Evolutionary conservation across 805 yeast species (phyloP).

Genomic region (Schwanniomyces sp.): DNA sequence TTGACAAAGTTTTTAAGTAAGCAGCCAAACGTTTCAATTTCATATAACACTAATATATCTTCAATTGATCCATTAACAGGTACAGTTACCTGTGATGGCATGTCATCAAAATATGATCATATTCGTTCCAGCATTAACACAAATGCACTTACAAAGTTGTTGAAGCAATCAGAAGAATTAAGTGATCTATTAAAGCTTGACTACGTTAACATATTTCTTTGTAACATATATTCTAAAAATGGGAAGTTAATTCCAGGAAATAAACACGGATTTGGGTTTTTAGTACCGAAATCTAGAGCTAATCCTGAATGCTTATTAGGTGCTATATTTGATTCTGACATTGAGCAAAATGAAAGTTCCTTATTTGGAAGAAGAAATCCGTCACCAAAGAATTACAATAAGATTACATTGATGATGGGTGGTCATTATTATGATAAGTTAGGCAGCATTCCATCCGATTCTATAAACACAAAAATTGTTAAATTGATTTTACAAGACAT

Average conservation of each 20-base stretch:
- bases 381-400: conserved; percentile 47
- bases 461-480: conserved; percentile 23
- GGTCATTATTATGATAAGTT: conserved; percentile 55
- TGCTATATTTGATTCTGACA: conserved; percentile 86
- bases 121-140: conserved; percentile 60
- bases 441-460: conserved; percentile 28
- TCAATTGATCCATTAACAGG: conserved; percentile 17
- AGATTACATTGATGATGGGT: conserved; percentile 88
- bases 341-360: conserved; percentile 40
- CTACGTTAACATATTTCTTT: conserved; percentile 58
- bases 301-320: conserved; percentile 70
- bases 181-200: conserved; percentile 23
- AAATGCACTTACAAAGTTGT: conserved; percentile 31
- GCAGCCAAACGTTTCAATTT: conserved; percentile 42
- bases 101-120: conserved; percentile 45
- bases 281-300: conserved; percentile 59
- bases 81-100: conserved; percentile 9
- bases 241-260: conserved; percentile 33
- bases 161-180: conserved; percentile 9
- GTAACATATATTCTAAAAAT: conserved; percentile 57
- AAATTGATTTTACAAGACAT: conserved; percentile 23
- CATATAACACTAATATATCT: conserved; percentile 24
- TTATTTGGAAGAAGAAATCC: not conserved
- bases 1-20: conserved; percentile 37
- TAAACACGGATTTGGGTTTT: conserved; percentile 79